Evolutionary conservation across 2,329 filamentous ascomycete genomes (phyloP).

Genomic region (Hymenoscyphus fructigenus): DNA sequence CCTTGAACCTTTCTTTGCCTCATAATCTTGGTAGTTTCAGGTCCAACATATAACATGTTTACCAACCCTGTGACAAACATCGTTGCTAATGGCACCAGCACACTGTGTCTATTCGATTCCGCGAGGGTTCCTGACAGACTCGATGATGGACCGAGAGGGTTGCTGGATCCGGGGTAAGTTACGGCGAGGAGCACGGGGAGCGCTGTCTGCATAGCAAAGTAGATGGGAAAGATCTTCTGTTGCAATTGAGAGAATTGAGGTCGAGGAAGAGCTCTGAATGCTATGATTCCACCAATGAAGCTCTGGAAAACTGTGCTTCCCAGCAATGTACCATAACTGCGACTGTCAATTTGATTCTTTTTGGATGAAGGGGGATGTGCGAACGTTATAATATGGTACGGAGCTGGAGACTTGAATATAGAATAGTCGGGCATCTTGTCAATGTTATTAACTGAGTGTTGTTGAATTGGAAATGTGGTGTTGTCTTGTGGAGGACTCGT

Average conservation of each 20-base stretch:
- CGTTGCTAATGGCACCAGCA: slow-evolving; percentile 65
- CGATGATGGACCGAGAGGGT: slow-evolving; percentile 39
- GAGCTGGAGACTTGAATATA: slow-evolving; percentile 59
- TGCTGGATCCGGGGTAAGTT: slow-evolving; percentile 70
- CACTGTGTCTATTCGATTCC: slow-evolving; percentile 59
- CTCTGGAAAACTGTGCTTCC: slow-evolving; percentile 89
- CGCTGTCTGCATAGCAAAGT: slow-evolving; percentile 80
- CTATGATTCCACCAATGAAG: slow-evolving; percentile 72
- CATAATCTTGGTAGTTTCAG: slow-evolving; percentile 74
- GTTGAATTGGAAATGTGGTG: not conserved
- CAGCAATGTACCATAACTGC: slow-evolving; percentile 81
- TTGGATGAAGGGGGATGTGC: slow-evolving; percentile 19
- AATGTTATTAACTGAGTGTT: not conserved
- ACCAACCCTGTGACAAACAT: slow-evolving; percentile 69
- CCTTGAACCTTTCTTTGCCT: slow-evolving; percentile 75
- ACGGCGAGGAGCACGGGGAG: slow-evolving; percentile 72
- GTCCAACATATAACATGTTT: slow-evolving; percentile 72
- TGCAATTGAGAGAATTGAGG: slow-evolving; percentile 82
- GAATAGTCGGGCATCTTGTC: slow-evolving; percentile 38
- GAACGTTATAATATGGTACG: slow-evolving; percentile 76
- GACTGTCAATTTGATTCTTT: slow-evolving; percentile 16
- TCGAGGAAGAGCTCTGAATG: slow-evolving; percentile 74
- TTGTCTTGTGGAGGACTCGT: not conserved
- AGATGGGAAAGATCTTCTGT: slow-evolving; percentile 78
- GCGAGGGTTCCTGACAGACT: slow-evolving; percentile 58